Base-by-base conservation (phyloP, 2,329 filamentous ascomycete species). In the Stemphylium vesicarium region DNA sequence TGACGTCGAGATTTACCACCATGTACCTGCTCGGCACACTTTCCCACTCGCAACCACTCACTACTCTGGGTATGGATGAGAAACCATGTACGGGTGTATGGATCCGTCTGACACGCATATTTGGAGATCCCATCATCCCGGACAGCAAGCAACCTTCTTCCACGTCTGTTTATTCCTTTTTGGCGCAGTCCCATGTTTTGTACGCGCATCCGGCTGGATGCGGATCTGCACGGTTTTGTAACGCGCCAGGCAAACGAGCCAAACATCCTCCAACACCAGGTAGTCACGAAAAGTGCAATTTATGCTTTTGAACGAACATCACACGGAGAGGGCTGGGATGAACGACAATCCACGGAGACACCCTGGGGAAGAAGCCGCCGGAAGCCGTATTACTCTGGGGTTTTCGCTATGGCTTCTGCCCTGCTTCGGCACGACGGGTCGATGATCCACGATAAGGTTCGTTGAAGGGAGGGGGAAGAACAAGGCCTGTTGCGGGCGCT, bases 381-480 rank as follows among this genome's bases (percentile, higher is more conserved):
- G 35, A 49, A 13, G 50, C 39, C 18, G 46, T 38, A 40, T 32
- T 13, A 41, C 15, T 38, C 11, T 18, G 33, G 15, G 24, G 15
- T 4, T 29, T 47, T 46, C 31, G 22, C 24, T 39, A 41, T 31
- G 9, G 35, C 11, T 33, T 22, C n/a, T 46, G 26, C 46, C 50
- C 50, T 54, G 50, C 37, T 32, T 47, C 50, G 39, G 50, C 54
- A 45, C 36, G 6, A 24, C 49, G 49, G 44, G 22, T 31, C 18
- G 41, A 20, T 15, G n/a, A 22, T 40, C 44, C 39, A 49, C 44
- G 35, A 57, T 29, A 57, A 49, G 24, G 29, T 42, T 29, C 38
- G 32, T 16, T n/a, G 18, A 37, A 4, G 22, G 10, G 20, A 4
- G 22, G 10, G 20, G 20, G 20, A 20, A 20, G 20, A 20, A 20